Base-by-base conservation (phyloP, 2,329 filamentous ascomycete species). In the Talaromyces sp. region DNA sequence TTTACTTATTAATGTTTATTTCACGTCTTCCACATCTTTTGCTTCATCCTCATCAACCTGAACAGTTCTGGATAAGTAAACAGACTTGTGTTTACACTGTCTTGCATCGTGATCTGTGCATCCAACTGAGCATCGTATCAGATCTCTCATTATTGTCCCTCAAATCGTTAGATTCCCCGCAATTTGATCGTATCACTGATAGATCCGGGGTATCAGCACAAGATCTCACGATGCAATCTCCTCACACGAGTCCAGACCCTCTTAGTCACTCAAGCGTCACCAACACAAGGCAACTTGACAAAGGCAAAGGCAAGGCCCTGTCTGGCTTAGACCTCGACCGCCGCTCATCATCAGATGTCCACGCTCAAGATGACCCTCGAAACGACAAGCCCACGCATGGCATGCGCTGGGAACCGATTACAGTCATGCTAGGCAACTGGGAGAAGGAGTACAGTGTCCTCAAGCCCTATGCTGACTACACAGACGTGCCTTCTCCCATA, bases 391-490 rank as follows among this genome's bases (percentile, higher is more conserved):
- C 37, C n/a, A 19, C 45, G 4, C 58, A 59, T 33, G 33, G 17
- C 17, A 61, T 50, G 3, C 58, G 58, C 39, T 52, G 58, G 60
- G 63, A 65, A 43, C 50, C 63, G 13, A 49, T 65, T 43, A 65
- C 49, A n/a, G 49, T 61, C 10, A 62, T 43, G 9, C 49, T 65
- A 9, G 58, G 58, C 27, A 39, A 45, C 3, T 61, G 57, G 63
- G 31, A 61, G 22, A 50, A 22, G 9, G 37, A 60, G 15, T 61
- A 56, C 31, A 50, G 11, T 17, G 58, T 61, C 3, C 31, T 45
- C 31, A 60, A 61, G 39, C 63, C 57, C 49, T 61, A 65, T 33
- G 39, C 33, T 15, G 64, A 66, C 27, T 66, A 66, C 15, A 47
- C 59, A 15, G 35, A 62, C 33, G 33, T 66, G 9, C 60, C 64